Conservation (phyloP, 257 asterid species). For the Nicotiana otophora region DNA sequence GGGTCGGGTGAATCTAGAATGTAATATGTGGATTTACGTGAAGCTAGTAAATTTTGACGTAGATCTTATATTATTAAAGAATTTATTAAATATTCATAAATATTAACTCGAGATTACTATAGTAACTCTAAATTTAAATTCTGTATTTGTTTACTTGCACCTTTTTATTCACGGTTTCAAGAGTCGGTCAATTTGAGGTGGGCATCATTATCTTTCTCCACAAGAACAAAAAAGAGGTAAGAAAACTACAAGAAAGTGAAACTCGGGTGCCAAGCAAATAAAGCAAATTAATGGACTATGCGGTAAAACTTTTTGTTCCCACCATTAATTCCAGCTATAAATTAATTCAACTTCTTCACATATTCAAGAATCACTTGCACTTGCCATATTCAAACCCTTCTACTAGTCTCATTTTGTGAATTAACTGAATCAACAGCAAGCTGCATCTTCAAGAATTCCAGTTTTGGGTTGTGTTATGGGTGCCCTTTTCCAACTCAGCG, state of each 20-base stretch:
- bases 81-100: too few species aligned
- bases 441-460: neutral
- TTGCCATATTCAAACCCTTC: neutral
- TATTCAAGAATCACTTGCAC: neutral
- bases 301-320: neutral
- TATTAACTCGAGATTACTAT: neutral
- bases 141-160: neutral
- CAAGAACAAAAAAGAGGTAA: neutral
- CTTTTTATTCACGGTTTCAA: neutral
- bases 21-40: too few species aligned
- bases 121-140: neutral
- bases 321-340: neutral
- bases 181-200: neutral
- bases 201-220: neutral
- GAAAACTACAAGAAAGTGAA: neutral
- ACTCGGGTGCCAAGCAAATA: neutral
- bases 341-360: neutral
- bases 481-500: slow-evolving; percentile 7
- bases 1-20: too few species aligned
- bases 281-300: neutral
- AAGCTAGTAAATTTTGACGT: too few species aligned
- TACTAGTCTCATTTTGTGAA: neutral
- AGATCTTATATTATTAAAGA: too few species aligned
- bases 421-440: neutral
- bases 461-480: neutral